These are phyloP conservation scores for Metschnikowia colocasiae DNA, from an alignment of 805 yeast genomes.

Conservation along the genomic window DNA sequence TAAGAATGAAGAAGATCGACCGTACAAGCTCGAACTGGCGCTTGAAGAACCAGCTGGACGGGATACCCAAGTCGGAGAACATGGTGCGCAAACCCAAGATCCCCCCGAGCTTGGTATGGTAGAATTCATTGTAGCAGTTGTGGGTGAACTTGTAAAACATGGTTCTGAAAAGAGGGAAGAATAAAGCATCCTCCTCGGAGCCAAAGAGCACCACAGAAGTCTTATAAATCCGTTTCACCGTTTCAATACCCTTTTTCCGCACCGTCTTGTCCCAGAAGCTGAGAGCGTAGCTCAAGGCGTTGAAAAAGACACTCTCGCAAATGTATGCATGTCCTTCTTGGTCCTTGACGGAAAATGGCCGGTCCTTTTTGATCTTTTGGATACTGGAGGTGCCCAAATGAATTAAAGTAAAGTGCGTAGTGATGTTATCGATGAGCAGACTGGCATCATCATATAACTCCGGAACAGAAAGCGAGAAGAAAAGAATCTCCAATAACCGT, in stretches of 20 bases:
- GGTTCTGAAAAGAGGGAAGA: constrained; percentile 71
- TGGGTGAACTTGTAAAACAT: constrained; percentile 83
- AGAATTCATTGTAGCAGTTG: constrained; percentile 85
- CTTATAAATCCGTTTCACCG: constrained; percentile 58
- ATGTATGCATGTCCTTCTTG: constrained; percentile 73
- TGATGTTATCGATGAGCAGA: constrained; percentile 56
- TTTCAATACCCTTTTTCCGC: constrained; percentile 63
- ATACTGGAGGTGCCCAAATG: constrained; percentile 71
- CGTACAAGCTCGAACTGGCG: constrained; percentile 82
- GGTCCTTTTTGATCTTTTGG: constrained; percentile 61
- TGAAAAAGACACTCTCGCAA: constrained; percentile 65
- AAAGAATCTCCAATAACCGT: constrained; percentile 64
- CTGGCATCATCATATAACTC: constrained; percentile 69
- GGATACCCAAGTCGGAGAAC: constrained; percentile 62
- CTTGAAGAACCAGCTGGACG: constrained; percentile 67
- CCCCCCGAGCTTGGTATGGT: constrained; percentile 85
- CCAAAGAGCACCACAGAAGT: constrained; percentile 70
- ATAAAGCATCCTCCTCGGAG: constrained; percentile 55
- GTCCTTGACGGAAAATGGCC: constrained; percentile 71
- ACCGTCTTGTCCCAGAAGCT: constrained; percentile 73
- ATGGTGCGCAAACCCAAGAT: constrained; percentile 75
- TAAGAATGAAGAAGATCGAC: constrained; percentile 81
- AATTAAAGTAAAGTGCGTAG: constrained; percentile 75
- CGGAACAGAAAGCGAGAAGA: constrained; percentile 70
- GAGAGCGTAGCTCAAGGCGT: constrained; percentile 74